Evolutionary conservation across 352 stramenopile genomes (phyloP).

Genomic region (Pythium biforme): DNA sequence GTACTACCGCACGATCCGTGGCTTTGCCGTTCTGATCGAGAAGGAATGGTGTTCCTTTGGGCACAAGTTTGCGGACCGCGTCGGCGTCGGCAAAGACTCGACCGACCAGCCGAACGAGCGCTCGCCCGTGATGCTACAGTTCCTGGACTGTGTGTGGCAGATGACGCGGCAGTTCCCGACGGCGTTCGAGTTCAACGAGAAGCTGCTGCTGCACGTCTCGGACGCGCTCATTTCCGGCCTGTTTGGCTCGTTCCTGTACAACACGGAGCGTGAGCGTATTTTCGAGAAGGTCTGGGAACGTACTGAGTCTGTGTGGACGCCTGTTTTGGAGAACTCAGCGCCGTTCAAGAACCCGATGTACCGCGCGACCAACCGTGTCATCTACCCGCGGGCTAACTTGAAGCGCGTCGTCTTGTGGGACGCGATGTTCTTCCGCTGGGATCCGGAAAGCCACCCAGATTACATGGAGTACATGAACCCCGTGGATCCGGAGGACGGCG

Average conservation of each 20-base stretch:
- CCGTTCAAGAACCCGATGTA: constrained; percentile 79
- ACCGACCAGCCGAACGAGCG: constrained; percentile 79
- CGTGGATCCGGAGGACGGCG: constrained; percentile 43
- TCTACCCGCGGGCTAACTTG: constrained; percentile 84
- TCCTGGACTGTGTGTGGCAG: constrained; percentile 86
- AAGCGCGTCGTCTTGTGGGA: constrained; percentile 87
- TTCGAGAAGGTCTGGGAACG: constrained; percentile 85
- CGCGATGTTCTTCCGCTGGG: constrained; percentile 86
- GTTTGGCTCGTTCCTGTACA: constrained; percentile 85
- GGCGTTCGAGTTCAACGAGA: constrained; percentile 88
- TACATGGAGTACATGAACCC: constrained; percentile 88
- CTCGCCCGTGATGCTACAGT: constrained; percentile 86
- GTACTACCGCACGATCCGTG: constrained; percentile 83
- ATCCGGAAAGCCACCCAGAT: constrained; percentile 79
- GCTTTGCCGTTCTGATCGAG: constrained; percentile 80
- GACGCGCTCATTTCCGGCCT: constrained; percentile 78
- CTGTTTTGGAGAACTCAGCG: constrained; percentile 62
- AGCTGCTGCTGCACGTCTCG: constrained; percentile 76
- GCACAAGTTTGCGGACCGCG: constrained; percentile 87
- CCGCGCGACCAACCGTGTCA: constrained; percentile 71
- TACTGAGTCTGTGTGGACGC: constrained; percentile 83
- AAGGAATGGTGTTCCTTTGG: constrained; percentile 90
- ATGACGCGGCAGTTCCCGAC: constrained; percentile 88
- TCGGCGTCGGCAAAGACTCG: constrained; percentile 79
- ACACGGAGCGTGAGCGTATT: constrained; percentile 81